These are phyloP conservation scores for Hyphodiscus hymeniophilus DNA, from an alignment of 495 filamentous ascomycete genomes.

Conservation along the genomic window DNA sequence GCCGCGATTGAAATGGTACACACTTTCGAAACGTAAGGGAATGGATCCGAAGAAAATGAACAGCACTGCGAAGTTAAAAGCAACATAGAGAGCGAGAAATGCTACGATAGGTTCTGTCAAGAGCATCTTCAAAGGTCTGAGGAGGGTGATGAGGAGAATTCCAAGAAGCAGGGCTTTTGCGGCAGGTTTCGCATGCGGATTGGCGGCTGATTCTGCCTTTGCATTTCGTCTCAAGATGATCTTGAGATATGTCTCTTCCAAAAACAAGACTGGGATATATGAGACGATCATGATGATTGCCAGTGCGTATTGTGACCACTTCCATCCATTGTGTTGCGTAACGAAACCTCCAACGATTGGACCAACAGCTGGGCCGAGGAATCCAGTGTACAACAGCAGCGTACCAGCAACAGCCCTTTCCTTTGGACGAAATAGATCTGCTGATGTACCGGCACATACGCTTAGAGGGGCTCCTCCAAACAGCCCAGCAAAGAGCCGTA, in stretches of 20 bases:
- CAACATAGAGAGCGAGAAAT: slow-evolving; percentile 35
- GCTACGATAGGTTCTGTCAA: slow-evolving; percentile 35
- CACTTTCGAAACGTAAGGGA: slow-evolving; percentile 27
- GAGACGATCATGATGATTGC: slow-evolving; percentile 48
- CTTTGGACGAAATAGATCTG: slow-evolving; percentile 26
- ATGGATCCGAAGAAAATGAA: slow-evolving; percentile 29
- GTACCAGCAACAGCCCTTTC: slow-evolving; percentile 13
- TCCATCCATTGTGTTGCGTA: slow-evolving; percentile 43
- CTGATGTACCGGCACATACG: slow-evolving; percentile 31
- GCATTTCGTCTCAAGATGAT: slow-evolving; percentile 21
- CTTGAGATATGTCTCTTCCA: slow-evolving; percentile 30
- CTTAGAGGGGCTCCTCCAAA: slow-evolving; percentile 39
- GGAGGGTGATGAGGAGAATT: slow-evolving; percentile 20
- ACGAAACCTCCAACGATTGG: slow-evolving; percentile 58
- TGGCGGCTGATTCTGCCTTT: slow-evolving; percentile 8
- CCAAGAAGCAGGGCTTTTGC: not conserved
- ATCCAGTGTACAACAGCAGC: too few relatives aligned
- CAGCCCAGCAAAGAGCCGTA: slow-evolving; percentile 52
- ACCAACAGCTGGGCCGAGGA: slow-evolving; percentile 29
- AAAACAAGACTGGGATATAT: slow-evolving; percentile 38
- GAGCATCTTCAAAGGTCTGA: slow-evolving; percentile 37
- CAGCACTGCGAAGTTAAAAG: slow-evolving; percentile 38
- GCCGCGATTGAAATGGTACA: slow-evolving; percentile 29
- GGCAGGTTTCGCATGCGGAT: not conserved
- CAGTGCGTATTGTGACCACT: slow-evolving; percentile 56